Percentiles rank a stretch among this genome's conserved stretches.
Conservation (phyloP, 1,284 basidiomycete species). For the Trichosporon sp. region DNA sequence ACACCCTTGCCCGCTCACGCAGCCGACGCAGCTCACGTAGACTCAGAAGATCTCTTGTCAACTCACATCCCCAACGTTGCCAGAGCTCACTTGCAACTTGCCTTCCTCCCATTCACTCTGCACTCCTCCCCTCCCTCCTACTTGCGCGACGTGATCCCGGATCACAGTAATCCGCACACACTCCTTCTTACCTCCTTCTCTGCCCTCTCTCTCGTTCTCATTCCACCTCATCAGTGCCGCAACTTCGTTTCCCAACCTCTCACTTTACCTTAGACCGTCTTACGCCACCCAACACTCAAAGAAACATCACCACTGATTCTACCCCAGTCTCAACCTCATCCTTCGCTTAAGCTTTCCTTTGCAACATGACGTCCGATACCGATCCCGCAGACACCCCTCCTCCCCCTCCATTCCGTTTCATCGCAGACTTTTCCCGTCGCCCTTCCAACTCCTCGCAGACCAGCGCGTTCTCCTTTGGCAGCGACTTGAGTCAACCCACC, state of each 20-base stretch:
- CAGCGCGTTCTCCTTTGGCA: not conserved
- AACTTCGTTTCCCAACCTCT: not conserved
- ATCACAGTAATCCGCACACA: not conserved
- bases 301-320: not conserved
- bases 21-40: not conserved
- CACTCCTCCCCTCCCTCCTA: not conserved
- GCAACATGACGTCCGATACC: slow-evolving; percentile 7
- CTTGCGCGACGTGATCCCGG: not conserved
- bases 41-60: not conserved
- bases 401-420: not conserved
- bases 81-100: not conserved
- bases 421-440: not conserved
- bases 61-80: not conserved
- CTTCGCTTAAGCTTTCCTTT: not conserved
- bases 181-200: not conserved
- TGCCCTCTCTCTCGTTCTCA: not conserved
- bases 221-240: not conserved
- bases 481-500: not conserved
- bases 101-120: slow-evolving; percentile 14
- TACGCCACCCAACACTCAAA: not conserved
- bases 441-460: not conserved
- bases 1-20: not conserved
- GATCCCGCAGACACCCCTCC: not conserved
- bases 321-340: not conserved
- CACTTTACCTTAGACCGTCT: not conserved